Evolutionary conservation across 163 green algal genomes (phyloP).

Genomic region (Chlorella variabilis): DNA sequence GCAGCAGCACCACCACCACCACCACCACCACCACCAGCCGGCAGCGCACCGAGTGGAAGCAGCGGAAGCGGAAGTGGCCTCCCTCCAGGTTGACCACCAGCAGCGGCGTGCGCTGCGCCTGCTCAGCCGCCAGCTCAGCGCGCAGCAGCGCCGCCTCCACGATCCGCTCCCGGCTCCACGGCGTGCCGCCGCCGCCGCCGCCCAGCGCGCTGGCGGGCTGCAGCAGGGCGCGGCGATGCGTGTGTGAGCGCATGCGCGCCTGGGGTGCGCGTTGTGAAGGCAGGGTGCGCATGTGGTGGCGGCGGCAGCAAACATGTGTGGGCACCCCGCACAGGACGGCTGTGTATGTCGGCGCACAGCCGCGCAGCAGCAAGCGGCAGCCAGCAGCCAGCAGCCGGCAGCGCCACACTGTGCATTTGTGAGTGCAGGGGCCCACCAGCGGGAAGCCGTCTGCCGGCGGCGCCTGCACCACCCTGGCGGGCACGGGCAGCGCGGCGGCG

Average conservation of each 20-base stretch:
- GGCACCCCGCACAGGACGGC: too few relatives aligned
- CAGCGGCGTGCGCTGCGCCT: neutral
- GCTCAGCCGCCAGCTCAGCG: slow-evolving; percentile 1
- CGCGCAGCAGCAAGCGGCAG: too few relatives aligned
- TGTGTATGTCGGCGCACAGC: too few relatives aligned
- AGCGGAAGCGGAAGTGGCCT: slow-evolving; percentile 14
- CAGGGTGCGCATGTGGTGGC: too few relatives aligned
- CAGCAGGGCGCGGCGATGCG: too few relatives aligned
- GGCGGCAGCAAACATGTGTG: neutral
- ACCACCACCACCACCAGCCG: neutral
- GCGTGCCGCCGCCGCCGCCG: too few relatives aligned
- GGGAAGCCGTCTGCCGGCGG: neutral
- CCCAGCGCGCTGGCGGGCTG: neutral
- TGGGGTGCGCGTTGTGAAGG: too few relatives aligned
- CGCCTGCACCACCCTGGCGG: neutral
- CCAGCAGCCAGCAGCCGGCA: too few relatives aligned
- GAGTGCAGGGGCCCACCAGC: neutral
- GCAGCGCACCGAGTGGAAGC: slow-evolving; percentile 22
- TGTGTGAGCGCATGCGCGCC: too few relatives aligned
- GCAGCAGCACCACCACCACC: too few relatives aligned
- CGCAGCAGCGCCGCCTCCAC: slow-evolving; percentile 4
- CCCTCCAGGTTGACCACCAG: slow-evolving; percentile 19
- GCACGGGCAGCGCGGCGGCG: too few relatives aligned
- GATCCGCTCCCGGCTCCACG: slow-evolving; percentile 15
- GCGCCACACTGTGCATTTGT: too few relatives aligned